Conservation (phyloP, 2,329 filamentous ascomycete species). For the Aspergillus pseudoterreus region DNA sequence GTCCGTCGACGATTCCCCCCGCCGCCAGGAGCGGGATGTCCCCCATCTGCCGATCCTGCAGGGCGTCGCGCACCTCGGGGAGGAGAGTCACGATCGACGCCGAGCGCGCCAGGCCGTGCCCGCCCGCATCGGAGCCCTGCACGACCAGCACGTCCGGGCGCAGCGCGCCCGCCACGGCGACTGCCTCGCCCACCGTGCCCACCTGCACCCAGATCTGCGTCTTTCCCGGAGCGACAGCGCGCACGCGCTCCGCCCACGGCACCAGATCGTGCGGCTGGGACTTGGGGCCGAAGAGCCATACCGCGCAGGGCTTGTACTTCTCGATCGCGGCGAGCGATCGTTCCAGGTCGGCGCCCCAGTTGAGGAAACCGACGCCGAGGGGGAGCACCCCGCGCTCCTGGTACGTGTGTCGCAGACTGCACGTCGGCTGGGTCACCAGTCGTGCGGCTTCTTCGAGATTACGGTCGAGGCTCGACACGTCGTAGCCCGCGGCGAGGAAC, state of each 20-base stretch:
- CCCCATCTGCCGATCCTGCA: slow-evolving; percentile 21
- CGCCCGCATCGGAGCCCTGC: slow-evolving; percentile 54
- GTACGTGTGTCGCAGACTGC: slow-evolving; percentile 8
- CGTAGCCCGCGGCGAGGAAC: slow-evolving; percentile 58
- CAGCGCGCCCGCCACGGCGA: slow-evolving; percentile 32
- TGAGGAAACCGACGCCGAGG: slow-evolving; percentile 40
- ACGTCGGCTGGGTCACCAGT: slow-evolving; percentile 15
- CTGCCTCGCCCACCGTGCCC: slow-evolving; percentile 47
- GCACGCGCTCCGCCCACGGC: slow-evolving; percentile 36
- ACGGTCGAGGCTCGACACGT: slow-evolving; percentile 26
- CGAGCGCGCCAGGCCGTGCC: slow-evolving; percentile 47
- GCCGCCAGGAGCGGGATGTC: slow-evolving; percentile 49
- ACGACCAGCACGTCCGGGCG: slow-evolving; percentile 51
- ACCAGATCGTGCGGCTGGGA: slow-evolving; percentile 24
- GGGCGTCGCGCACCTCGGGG: slow-evolving; percentile 48
- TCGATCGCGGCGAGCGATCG: slow-evolving; percentile 25
- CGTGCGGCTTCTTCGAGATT: slow-evolving; percentile 26
- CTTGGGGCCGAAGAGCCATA: slow-evolving; percentile 39
- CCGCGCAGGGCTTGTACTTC: slow-evolving; percentile 33
- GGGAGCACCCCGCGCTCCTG: slow-evolving; percentile 25
- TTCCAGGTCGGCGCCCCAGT: slow-evolving; percentile 33
- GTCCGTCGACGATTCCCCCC: slow-evolving; percentile 52
- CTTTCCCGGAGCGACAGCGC: slow-evolving; percentile 30
- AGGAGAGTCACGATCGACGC: slow-evolving; percentile 48
- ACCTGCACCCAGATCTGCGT: slow-evolving; percentile 54